Conservation (phyloP, 106 monocot species). For the Phalaenopsis equestris region DNA sequence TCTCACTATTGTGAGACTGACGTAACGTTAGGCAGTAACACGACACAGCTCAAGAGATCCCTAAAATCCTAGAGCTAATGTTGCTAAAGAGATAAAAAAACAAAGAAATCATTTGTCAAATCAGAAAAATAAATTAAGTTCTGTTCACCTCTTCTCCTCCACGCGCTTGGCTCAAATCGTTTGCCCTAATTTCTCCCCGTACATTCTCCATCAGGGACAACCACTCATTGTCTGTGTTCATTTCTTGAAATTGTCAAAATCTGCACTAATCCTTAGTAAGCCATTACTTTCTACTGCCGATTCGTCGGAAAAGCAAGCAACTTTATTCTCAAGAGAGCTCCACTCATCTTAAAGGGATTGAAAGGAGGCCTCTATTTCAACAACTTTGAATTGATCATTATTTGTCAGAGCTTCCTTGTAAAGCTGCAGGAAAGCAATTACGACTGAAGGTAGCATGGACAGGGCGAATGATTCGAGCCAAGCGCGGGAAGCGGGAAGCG, state of each 20-base stretch:
- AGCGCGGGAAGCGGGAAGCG: too few species aligned
- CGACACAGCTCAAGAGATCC: too few species aligned
- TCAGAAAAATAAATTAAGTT: too few species aligned
- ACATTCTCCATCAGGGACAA: slow-evolving; percentile 44
- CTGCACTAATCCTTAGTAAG: slow-evolving; percentile 69
- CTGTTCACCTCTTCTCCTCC: too few species aligned
- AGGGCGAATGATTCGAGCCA: too few species aligned
- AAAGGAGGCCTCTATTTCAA: slow-evolving; percentile 67
- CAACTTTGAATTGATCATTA: slow-evolving; percentile 40
- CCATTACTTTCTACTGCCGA: slow-evolving; percentile 40
- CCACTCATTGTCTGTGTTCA: slow-evolving; percentile 56
- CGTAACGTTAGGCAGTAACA: too few species aligned
- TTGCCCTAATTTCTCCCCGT: too few species aligned
- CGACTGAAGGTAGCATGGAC: slow-evolving; percentile 16
- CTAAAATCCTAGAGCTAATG: too few species aligned
- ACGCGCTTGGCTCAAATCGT: too few species aligned
- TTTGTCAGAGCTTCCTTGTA: slow-evolving; percentile 71
- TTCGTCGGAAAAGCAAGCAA: slow-evolving; percentile 39
- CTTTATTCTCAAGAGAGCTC: slow-evolving; percentile 37
- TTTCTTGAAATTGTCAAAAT: slow-evolving; percentile 86
- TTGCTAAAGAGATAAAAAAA: too few species aligned
- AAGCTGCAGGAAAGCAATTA: slow-evolving; percentile 29
- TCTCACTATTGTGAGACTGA: too few species aligned
- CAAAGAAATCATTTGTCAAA: too few species aligned
- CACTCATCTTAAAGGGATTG: slow-evolving; percentile 75